Evolutionary conservation across 257 asterid genomes (phyloP).

Genomic region (Ligustrum vulgare): DNA sequence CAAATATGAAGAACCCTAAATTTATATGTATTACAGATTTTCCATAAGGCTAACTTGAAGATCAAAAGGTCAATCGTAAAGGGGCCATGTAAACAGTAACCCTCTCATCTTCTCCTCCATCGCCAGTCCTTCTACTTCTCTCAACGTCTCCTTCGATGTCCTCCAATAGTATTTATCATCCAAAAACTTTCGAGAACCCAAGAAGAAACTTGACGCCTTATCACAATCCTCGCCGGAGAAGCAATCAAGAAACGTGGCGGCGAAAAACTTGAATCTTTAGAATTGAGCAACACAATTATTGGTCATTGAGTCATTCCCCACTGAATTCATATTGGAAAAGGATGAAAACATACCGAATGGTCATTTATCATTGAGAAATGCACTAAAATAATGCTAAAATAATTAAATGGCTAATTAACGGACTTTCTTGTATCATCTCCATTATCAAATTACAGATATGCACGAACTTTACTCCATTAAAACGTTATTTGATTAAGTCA

Average conservation of each 20-base stretch:
- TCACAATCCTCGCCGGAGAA: slow-evolving; percentile 80
- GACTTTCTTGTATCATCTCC: no score
- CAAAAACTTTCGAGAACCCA: slow-evolving; percentile 77
- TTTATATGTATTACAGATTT: no score
- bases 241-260: slow-evolving; percentile 69
- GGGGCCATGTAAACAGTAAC: no score
- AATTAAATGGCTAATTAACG: no score
- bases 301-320: slow-evolving; percentile 51
- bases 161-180: slow-evolving; percentile 51
- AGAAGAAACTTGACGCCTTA: slow-evolving; percentile 88
- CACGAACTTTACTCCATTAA: no score
- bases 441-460: no score
- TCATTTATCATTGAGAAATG: slow-evolving; percentile 83
- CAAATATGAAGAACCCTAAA: no score
- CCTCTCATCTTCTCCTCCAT: slow-evolving; percentile 22
- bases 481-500: no score
- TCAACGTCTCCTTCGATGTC: slow-evolving; percentile 45
- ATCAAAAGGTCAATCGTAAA: no score
- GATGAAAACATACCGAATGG: slow-evolving; percentile 63
- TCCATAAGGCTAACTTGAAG: no score
- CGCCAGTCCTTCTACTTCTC: slow-evolving; percentile 24
- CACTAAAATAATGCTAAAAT: slow-evolving; percentile 24
- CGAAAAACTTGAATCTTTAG: slow-evolving; percentile 56
- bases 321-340: slow-evolving; percentile 71
- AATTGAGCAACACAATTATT: slow-evolving; percentile 72